phyloP scores from a whole-genome alignment of 768 basidiomycete species.

The Tephrocybe sp. region DNA sequence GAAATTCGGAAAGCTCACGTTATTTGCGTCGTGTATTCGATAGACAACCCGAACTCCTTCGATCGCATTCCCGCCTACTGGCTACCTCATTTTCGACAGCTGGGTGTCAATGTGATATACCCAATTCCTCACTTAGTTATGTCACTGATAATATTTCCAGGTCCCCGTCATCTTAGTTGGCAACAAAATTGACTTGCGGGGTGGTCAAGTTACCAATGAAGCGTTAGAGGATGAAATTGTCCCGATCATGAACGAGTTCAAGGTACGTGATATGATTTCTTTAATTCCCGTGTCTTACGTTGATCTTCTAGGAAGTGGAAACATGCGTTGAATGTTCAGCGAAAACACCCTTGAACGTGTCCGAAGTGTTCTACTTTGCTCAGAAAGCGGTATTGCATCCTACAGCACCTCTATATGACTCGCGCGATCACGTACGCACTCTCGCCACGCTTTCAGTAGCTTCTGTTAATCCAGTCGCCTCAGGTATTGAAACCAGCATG shows the following conservation, averaged over 20 bases:
- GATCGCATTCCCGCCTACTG: slow-evolving; percentile 98
- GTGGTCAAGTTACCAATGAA: slow-evolving; percentile 92
- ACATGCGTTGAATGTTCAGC: slow-evolving; percentile 99
- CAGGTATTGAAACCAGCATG: slow-evolving; percentile 94
- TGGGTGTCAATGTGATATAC: slow-evolving; percentile 86
- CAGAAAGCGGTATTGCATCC: slow-evolving; percentile 98
- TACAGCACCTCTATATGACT: slow-evolving; percentile 95
- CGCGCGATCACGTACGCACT: slow-evolving; percentile 80
- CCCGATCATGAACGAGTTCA: slow-evolving; percentile 99
- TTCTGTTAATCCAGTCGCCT: slow-evolving; percentile 12
- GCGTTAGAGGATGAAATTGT: slow-evolving; percentile 92
- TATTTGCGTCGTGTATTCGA: slow-evolving; percentile 96
- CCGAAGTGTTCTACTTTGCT: slow-evolving; percentile 97
- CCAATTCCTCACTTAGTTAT: not conserved
- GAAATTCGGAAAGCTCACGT: slow-evolving; percentile 98
- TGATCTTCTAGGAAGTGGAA: slow-evolving; percentile 83
- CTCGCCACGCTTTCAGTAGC: slow-evolving; percentile 3
- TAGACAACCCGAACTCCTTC: slow-evolving; percentile 95
- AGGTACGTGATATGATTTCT: slow-evolving; percentile 48
- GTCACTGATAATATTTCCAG: slow-evolving; percentile 37
- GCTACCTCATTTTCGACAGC: slow-evolving; percentile 91
- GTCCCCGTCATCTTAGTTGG: slow-evolving; percentile 96
- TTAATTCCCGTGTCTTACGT: slow-evolving; percentile 10
- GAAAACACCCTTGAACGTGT: slow-evolving; percentile 85
- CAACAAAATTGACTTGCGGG: slow-evolving; percentile 96